These are phyloP conservation scores for Mycosphaerelloides madeirae DNA, from an alignment of 2,329 filamentous ascomycete species.

Conservation along the genomic window DNA sequence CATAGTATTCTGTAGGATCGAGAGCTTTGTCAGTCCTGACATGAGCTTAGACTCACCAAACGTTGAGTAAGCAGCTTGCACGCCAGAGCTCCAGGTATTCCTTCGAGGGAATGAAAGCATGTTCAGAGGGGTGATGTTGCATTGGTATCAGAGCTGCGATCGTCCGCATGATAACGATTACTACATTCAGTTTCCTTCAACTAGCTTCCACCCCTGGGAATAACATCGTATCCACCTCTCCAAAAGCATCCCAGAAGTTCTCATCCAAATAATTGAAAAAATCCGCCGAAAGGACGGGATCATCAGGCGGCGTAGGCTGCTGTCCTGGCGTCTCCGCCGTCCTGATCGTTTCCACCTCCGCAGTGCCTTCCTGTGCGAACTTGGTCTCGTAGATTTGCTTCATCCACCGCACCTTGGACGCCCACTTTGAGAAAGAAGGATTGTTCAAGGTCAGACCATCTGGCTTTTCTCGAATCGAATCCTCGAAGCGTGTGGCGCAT, in stretches of 20 bases:
- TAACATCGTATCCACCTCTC: background rate
- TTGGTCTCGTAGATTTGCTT: conserved; percentile 25
- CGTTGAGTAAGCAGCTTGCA: too few species aligned
- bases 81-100: too few species aligned
- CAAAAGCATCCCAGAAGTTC: conserved; percentile 23
- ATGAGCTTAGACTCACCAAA: too few species aligned
- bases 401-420: conserved; percentile 25
- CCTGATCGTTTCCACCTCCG: background rate
- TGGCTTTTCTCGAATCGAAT: conserved; percentile 10
- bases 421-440: conserved; percentile 29
- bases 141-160: too few species aligned
- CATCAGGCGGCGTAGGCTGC: conserved; percentile 5
- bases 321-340: conserved; percentile 1
- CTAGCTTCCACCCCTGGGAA: background rate
- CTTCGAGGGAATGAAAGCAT: too few species aligned
- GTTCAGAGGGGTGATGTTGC: too few species aligned
- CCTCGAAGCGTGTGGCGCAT: conserved; percentile 20
- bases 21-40: too few species aligned
- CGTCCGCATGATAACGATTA: too few species aligned
- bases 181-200: background rate
- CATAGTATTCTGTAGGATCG: too few species aligned
- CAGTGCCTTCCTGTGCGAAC: conserved; percentile 7
- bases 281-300: conserved; percentile 20
- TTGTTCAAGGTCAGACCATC: conserved; percentile 28
- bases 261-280: conserved; percentile 28